A percentile compares a stretch with the other conserved stretches of the same genome.
Evolutionary conservation across 2,329 filamentous ascomycete species (phyloP).

Genomic region (Gnomoniopsis sp.): DNA sequence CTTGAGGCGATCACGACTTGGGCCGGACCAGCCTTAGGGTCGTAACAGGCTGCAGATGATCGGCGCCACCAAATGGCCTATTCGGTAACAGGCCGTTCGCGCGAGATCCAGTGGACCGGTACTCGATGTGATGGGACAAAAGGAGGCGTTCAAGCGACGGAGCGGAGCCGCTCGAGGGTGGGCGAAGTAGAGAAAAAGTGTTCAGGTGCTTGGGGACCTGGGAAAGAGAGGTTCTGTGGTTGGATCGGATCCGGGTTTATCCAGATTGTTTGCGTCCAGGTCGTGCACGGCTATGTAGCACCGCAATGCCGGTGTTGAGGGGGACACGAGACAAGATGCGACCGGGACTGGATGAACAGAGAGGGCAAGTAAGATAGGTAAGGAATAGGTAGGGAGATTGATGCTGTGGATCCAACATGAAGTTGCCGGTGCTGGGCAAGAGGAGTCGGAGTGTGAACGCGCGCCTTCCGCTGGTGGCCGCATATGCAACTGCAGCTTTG

Average conservation of each 20-base stretch:
- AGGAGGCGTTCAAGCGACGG: background rate
- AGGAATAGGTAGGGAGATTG: too few relatives aligned
- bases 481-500: constrained; percentile 5
- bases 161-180: background rate
- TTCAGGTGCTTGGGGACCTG: background rate
- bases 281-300: background rate
- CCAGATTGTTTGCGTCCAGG: too few relatives aligned
- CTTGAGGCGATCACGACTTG: background rate
- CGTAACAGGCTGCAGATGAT: background rate
- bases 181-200: background rate
- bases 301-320: background rate
- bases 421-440: background rate
- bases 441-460: background rate
- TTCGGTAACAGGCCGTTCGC: background rate
- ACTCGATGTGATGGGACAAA: background rate
- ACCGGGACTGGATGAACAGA: background rate
- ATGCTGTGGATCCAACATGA: too few relatives aligned
- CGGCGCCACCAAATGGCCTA: background rate
- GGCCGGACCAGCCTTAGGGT: background rate
- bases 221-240: background rate
- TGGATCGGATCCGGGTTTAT: background rate
- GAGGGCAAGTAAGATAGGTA: too few relatives aligned
- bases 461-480: background rate
- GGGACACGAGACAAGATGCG: background rate
- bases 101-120: constrained; percentile 2